Conservation (phyloP, 441 rosid species). For the Syzygium syzygioides region DNA sequence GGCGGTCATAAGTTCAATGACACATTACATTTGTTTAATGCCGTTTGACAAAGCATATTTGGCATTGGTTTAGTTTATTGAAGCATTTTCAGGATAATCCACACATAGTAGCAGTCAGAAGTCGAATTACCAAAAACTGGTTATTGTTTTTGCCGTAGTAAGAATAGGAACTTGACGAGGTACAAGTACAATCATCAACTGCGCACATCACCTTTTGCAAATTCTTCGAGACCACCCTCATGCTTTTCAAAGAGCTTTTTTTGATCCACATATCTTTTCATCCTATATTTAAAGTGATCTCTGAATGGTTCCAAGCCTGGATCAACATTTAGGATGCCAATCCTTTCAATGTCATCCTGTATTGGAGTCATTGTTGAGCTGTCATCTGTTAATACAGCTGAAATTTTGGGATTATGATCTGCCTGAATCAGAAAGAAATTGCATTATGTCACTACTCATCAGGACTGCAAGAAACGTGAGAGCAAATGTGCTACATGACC, state of each 20-base stretch:
- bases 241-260: constrained; percentile 44
- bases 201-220: constrained; percentile 45
- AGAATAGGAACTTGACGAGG: not conserved
- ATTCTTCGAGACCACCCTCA: constrained; percentile 75
- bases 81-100: not conserved
- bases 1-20: not conserved
- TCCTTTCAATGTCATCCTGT: constrained; percentile 33
- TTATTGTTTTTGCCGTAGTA: not conserved
- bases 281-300: constrained; percentile 59
- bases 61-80: not conserved
- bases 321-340: constrained; percentile 47
- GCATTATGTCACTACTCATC: not conserved
- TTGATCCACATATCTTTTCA: constrained; percentile 46
- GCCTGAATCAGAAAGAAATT: constrained; percentile 18
- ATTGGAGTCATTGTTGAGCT: constrained; percentile 24
- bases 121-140: not conserved
- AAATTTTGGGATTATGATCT: constrained; percentile 20
- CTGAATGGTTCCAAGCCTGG: constrained; percentile 46
- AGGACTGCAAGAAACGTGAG: not conserved
- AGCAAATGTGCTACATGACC: not conserved
- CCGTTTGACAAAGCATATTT: not conserved
- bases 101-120: not conserved
- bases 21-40: not conserved
- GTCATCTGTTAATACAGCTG: constrained; percentile 43
- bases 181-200: not conserved